Conservation (phyloP, 768 basidiomycete species). For the Leucosporidium yakuticum region DNA sequence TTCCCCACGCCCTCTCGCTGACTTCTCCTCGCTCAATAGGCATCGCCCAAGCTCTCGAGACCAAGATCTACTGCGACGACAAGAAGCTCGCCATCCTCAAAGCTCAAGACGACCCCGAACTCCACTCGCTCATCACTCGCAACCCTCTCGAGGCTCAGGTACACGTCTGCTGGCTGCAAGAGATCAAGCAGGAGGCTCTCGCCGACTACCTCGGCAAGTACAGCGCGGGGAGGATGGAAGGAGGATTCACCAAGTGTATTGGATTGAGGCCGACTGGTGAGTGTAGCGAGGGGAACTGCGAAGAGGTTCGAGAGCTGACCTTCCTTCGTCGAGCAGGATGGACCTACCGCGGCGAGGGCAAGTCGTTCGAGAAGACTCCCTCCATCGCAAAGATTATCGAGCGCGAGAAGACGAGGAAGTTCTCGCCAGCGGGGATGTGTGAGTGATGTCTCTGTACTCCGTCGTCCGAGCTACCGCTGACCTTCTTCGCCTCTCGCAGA, state of each 20-base stretch:
- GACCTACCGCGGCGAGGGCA: conserved; percentile 31
- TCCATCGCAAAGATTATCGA: conserved; percentile 65
- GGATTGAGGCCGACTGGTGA: conserved; percentile 84
- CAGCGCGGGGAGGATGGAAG: conserved; percentile 8
- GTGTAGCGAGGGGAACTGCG: background rate
- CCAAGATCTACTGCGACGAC: conserved; percentile 82
- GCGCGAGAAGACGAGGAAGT: conserved; percentile 59
- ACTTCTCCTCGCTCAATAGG: conserved; percentile 48
- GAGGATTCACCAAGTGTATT: conserved; percentile 47
- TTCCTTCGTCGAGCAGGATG: conserved; percentile 49
- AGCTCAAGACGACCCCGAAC: conserved; percentile 76
- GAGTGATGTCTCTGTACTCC: conserved; percentile 48
- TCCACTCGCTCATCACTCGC: conserved; percentile 67
- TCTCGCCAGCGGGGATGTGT: conserved; percentile 52
- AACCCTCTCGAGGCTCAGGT: conserved; percentile 72
- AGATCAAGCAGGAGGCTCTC: conserved; percentile 66
- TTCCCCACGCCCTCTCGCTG: background rate
- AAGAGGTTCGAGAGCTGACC: background rate
- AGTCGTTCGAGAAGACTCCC: conserved; percentile 50
- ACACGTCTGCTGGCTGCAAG: conserved; percentile 71
- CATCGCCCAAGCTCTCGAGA: conserved; percentile 70
- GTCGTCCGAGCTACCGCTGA: conserved; percentile 25
- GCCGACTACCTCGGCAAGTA: conserved; percentile 64
- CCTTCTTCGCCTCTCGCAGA: conserved; percentile 1
- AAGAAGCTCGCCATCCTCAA: conserved; percentile 75